A percentile compares a stretch with the other conserved stretches of the same genome.
Evolutionary conservation across 495 filamentous ascomycete species (phyloP).

Genomic region (Penicillium ochrochloron): DNA sequence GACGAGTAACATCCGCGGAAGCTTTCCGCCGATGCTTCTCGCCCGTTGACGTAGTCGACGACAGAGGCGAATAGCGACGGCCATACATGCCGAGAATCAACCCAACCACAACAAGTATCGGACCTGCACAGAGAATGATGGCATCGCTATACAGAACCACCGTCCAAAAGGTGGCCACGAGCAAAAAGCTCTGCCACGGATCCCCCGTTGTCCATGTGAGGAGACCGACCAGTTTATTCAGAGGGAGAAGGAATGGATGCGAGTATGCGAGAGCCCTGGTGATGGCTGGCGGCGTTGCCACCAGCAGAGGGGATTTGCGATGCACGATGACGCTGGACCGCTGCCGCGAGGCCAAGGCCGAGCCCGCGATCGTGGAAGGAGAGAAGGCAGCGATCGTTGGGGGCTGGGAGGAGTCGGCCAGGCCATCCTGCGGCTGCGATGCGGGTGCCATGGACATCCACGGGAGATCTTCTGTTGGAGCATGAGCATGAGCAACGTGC

Average conservation of each 20-base stretch:
- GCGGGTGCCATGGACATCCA: slow-evolving; percentile 66
- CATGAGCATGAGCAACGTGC: background rate
- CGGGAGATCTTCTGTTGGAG: slow-evolving; percentile 58
- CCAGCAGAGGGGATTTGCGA: slow-evolving; percentile 90
- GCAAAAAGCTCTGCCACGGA: slow-evolving; percentile 93
- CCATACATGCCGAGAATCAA: slow-evolving; percentile 93
- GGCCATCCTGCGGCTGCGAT: slow-evolving; percentile 44
- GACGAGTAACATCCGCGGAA: slow-evolving; percentile 66
- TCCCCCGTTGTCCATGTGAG: slow-evolving; percentile 93
- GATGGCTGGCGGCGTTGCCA: slow-evolving; percentile 91
- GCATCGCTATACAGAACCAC: slow-evolving; percentile 82
- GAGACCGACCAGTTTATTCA: slow-evolving; percentile 82
- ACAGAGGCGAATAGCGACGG: slow-evolving; percentile 85
- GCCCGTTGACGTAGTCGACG: slow-evolving; percentile 76
- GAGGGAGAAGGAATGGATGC: slow-evolving; percentile 85
- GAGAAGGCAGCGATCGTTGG: slow-evolving; percentile 87
- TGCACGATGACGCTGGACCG: slow-evolving; percentile 92
- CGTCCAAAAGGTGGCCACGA: slow-evolving; percentile 84
- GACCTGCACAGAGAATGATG: slow-evolving; percentile 78
- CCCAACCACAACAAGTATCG: slow-evolving; percentile 74
- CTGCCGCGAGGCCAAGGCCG: slow-evolving; percentile 70
- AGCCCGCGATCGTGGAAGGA: slow-evolving; percentile 72
- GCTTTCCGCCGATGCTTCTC: slow-evolving; percentile 57
- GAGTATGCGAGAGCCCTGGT: slow-evolving; percentile 92
- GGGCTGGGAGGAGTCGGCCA: slow-evolving; percentile 55